These are phyloP conservation scores for Calonectria pseudoreteaudii DNA, from an alignment of 2,329 filamentous ascomycete genomes.

Conservation along the genomic window DNA sequence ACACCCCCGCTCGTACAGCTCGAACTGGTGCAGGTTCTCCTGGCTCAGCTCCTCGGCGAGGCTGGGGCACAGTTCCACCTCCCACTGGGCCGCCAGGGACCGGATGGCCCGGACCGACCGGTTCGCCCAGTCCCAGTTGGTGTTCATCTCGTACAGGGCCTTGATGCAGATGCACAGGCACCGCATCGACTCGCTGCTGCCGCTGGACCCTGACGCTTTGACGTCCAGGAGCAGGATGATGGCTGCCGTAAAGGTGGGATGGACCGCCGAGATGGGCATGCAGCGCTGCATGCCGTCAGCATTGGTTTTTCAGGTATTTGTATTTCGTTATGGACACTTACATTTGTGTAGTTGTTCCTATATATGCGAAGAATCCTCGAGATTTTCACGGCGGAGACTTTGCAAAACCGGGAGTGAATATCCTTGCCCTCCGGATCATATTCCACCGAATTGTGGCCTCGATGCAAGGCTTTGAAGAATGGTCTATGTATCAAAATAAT, in stretches of 20 bases:
- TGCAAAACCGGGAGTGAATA: conserved; percentile 29
- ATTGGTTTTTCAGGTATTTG: neutral
- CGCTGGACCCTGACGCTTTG: neutral
- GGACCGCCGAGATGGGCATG: conserved; percentile 30
- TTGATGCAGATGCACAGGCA: conserved; percentile 29
- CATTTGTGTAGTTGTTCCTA: conserved; percentile 30
- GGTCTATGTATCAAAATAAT: conserved; percentile 11
- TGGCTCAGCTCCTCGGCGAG: conserved; percentile 26
- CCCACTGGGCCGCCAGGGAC: conserved; percentile 29
- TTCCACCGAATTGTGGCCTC: neutral
- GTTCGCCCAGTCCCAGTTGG: conserved; percentile 35
- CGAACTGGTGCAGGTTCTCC: conserved; percentile 25
- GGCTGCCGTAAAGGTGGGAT: conserved; percentile 31
- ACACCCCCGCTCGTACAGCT: conserved; percentile 29
- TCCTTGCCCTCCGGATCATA: conserved; percentile 32
- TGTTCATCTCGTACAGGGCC: conserved; percentile 31
- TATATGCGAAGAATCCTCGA: conserved; percentile 31
- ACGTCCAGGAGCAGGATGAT: conserved; percentile 33
- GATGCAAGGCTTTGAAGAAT: conserved; percentile 12
- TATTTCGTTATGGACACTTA: neutral
- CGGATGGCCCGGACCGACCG: conserved; percentile 29
- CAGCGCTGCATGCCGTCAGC: neutral
- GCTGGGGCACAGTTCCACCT: conserved; percentile 25
- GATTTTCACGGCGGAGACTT: conserved; percentile 25
- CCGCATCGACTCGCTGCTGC: conserved; percentile 23